These are phyloP conservation scores for Stramenopiles sp. DNA, from an alignment of 352 stramenopile species.

Conservation along the genomic window DNA sequence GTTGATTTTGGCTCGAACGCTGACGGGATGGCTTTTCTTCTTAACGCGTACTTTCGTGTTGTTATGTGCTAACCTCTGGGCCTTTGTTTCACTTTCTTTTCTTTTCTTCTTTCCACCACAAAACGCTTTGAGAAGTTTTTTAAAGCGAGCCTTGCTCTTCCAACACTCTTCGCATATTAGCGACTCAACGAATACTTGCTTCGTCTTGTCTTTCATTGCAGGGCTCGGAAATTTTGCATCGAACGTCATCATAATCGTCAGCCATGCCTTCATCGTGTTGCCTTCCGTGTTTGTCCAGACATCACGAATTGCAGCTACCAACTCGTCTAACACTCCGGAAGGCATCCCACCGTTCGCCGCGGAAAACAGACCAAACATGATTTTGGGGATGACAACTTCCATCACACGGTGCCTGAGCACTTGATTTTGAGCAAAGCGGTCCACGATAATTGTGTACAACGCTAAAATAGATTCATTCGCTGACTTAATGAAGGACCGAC, in stretches of 20 bases:
- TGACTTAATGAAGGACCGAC: too few species aligned
- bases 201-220: background rate
- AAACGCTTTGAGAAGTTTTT: slow-evolving; percentile 1
- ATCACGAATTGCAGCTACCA: background rate
- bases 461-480: too few species aligned
- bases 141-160: background rate
- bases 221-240: background rate
- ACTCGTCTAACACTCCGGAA: background rate
- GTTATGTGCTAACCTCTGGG: too few species aligned
- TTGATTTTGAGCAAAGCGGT: too few species aligned
- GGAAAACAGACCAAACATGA: background rate
- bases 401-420: too few species aligned
- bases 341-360: background rate
- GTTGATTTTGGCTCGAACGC: too few species aligned
- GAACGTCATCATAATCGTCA: background rate
- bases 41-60: too few species aligned
- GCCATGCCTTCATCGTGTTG: background rate
- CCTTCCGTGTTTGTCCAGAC: background rate
- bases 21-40: too few species aligned
- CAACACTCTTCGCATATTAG: background rate
- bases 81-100: too few species aligned
- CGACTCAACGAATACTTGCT: background rate
- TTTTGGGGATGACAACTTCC: background rate
- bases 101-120: slow-evolving; percentile 6
- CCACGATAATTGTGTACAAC: too few species aligned